Percentiles rank a stretch among this genome's conserved stretches.
Evolutionary conservation across 495 filamentous ascomycete species (phyloP).

Genomic region (Filosporella fistucella): DNA sequence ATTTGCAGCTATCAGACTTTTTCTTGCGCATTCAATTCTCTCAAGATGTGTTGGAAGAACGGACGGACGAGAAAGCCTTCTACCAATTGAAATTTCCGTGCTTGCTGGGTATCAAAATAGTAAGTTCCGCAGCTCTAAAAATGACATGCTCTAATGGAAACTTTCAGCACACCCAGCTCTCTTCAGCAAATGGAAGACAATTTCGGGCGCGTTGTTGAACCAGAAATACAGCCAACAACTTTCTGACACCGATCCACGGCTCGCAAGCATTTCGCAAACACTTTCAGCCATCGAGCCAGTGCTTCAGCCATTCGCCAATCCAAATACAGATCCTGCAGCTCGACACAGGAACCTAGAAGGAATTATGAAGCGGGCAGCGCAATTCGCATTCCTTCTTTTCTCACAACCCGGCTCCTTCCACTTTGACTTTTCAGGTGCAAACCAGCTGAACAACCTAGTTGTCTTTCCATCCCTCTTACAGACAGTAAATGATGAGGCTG

Average conservation of each 20-base stretch:
- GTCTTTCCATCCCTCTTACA: slow-evolving; percentile 32
- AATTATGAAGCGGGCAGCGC: slow-evolving; percentile 28
- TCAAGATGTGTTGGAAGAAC: slow-evolving; percentile 18
- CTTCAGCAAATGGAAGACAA: slow-evolving; percentile 28
- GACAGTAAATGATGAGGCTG: slow-evolving; percentile 25
- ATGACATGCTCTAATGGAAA: neutral
- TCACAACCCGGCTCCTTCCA: slow-evolving; percentile 28
- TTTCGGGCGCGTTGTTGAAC: slow-evolving; percentile 29
- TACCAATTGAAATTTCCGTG: slow-evolving; percentile 25
- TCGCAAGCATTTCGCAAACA: slow-evolving; percentile 15
- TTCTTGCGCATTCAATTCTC: slow-evolving; percentile 28
- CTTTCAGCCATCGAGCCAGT: slow-evolving; percentile 20
- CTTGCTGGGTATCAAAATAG: neutral
- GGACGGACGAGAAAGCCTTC: slow-evolving; percentile 19
- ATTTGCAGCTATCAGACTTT: slow-evolving; percentile 23
- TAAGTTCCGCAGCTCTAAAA: neutral
- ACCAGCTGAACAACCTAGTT: slow-evolving; percentile 23
- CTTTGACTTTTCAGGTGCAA: slow-evolving; percentile 27
- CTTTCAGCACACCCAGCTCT: slow-evolving; percentile 18
- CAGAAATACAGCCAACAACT: slow-evolving; percentile 20
- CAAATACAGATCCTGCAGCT: slow-evolving; percentile 16
- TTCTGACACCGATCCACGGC: neutral
- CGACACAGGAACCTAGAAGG: slow-evolving; percentile 28
- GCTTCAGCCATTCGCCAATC: slow-evolving; percentile 23
- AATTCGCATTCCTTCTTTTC: slow-evolving; percentile 33